A percentile compares a stretch with the other conserved stretches of the same genome.
Conservation (phyloP, 2,329 filamentous ascomycete species). For the Cephalotrichum gorgonifer region DNA sequence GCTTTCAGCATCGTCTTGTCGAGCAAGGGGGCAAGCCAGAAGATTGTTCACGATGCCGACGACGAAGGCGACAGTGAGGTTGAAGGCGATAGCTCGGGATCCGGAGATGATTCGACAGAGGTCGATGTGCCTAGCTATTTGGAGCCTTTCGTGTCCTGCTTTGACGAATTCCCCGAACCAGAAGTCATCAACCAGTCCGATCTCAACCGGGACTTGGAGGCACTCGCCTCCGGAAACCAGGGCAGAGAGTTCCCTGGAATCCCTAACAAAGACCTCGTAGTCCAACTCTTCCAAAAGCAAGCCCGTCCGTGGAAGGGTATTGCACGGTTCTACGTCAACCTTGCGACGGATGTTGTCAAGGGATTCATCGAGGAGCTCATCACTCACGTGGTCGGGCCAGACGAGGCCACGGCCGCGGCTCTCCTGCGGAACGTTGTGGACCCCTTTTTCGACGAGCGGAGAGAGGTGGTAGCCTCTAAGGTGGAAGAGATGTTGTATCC, state of each 20-base stretch:
- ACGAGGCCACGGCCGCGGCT: conserved; percentile 9
- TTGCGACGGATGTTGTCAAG: conserved; percentile 17
- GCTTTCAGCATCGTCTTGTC: conserved; percentile 17
- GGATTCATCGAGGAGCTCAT: conserved; percentile 26
- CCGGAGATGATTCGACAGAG: background rate
- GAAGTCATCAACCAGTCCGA: conserved; percentile 7
- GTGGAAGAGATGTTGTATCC: conserved; percentile 27
- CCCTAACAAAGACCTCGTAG: conserved; percentile 22
- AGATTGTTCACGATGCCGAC: conserved; percentile 8
- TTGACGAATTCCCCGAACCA: conserved; percentile 19
- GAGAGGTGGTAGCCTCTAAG: conserved; percentile 18
- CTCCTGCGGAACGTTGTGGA: conserved; percentile 16
- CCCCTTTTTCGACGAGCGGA: conserved; percentile 22
- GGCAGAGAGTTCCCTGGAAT: conserved; percentile 28
- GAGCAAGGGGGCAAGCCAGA: conserved; percentile 12
- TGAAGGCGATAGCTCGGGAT: background rate
- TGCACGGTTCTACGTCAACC: conserved; percentile 21
- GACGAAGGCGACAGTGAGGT: background rate
- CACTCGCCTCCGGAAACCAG: conserved; percentile 23
- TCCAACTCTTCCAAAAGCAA: conserved; percentile 28
- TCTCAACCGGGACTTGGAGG: conserved; percentile 8
- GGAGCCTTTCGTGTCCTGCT: conserved; percentile 16
- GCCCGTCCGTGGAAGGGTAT: conserved; percentile 26
- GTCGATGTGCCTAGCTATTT: conserved; percentile 16
- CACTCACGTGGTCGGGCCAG: conserved; percentile 17